Evolutionary conservation across 352 stramenopile species (phyloP), one percentile per base, ranked within the genome.

Genomic region (Globisporangium yorkense): DNA sequence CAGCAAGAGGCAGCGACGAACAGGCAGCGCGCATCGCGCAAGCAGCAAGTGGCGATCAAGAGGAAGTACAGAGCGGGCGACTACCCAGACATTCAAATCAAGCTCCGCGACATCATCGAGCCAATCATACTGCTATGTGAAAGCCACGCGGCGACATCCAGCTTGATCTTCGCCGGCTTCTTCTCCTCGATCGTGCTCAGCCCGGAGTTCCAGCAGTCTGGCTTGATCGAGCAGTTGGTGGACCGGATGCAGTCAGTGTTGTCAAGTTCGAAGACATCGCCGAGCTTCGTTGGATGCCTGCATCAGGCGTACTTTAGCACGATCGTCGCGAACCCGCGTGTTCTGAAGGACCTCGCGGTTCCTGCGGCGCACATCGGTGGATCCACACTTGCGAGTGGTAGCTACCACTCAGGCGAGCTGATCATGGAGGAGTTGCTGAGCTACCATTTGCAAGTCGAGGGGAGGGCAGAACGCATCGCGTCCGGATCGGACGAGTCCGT

Each of bases 51-150:
- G 2, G 67, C 67, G 2, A 84, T 94, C 39, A 77, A 75, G 51
- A 65, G 84, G n/a, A 80, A 70, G 27, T 94, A 94, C 46, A 71
- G 84, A 5, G 54, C 71, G 12, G 84, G 84, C 1, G 78, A 92
- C 20, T 88, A 80, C 58, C 84, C 84, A 24, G 84, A 94, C 47
- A 94, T 94, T 59, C 72, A 92, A 46, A 92, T 94, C 59, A 75
- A 80, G 29, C 63, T 77, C 9, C 66, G 61, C 44, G 84, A 94
- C 57, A 75, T 94, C 46, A 37, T 92, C 41, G 64, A 77, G 31
- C 84, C 84, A 16, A 65, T 94, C 8, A 80, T 91, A 57, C 63
- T 62, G 9, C 61, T 94, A 0, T 91, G 80, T 33, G 67, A 79
- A 33, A 71, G 70, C 29, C 78, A 91, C 45, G 51, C 61, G 1